Conservation (phyloP, 2,329 filamentous ascomycete genomes). For the Sordariomycetes sp. region DNA sequence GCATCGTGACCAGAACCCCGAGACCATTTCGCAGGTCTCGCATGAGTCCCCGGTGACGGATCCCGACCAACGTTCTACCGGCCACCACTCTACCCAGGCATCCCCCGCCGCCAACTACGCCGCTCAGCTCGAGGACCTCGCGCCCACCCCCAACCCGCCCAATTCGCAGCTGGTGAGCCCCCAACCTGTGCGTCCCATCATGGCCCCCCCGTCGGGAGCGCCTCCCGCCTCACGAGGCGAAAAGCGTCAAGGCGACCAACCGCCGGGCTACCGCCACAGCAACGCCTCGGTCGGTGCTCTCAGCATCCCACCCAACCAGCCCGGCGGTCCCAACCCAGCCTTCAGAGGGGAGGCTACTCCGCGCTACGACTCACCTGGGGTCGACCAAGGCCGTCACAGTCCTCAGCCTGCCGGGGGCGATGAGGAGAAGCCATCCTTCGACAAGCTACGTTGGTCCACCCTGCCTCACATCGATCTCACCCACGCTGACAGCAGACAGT, state of each 20-base stretch:
- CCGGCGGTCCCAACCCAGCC: slow-evolving; percentile 18
- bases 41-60: slow-evolving; percentile 49
- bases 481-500: slow-evolving; percentile 44
- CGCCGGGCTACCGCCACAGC: slow-evolving; percentile 43
- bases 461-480: neutral
- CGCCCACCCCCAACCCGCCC: slow-evolving; percentile 16
- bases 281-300: slow-evolving; percentile 32
- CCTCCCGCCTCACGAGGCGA: slow-evolving; percentile 36
- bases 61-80: slow-evolving; percentile 30
- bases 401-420: slow-evolving; percentile 41
- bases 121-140: slow-evolving; percentile 24
- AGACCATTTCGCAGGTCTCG: slow-evolving; percentile 54
- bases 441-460: slow-evolving; percentile 42
- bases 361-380: slow-evolving; percentile 34
- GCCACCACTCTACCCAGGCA: slow-evolving; percentile 32
- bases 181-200: slow-evolving; percentile 24
- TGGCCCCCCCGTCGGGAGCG: slow-evolving; percentile 38
- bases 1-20: slow-evolving; percentile 38
- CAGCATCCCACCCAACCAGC: slow-evolving; percentile 29
- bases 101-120: slow-evolving; percentile 31
- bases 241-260: slow-evolving; percentile 28
- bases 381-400: slow-evolving; percentile 44
- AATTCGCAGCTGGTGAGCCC: slow-evolving; percentile 17
- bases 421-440: slow-evolving; percentile 46
- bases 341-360: slow-evolving; percentile 30